A percentile compares a stretch with the other conserved stretches of the same genome.
Conservation (phyloP, 768 basidiomycete genomes). For the Mycena rosella region DNA sequence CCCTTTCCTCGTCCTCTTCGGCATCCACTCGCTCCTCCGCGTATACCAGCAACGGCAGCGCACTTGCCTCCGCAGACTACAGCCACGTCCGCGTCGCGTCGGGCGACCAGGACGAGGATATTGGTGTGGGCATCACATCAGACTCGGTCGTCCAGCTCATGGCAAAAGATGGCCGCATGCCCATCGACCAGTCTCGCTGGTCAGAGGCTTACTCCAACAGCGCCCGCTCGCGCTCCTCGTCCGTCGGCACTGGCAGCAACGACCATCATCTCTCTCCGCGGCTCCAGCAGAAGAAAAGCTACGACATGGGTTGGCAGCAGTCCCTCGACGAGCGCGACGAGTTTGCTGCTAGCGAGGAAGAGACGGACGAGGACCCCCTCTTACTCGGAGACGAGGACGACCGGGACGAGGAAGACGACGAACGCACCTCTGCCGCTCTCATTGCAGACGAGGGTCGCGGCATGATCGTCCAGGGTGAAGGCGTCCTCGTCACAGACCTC, state of each 20-base stretch:
- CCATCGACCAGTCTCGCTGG: constrained; percentile 77
- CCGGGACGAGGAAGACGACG: constrained; percentile 68
- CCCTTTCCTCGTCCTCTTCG: constrained; percentile 81
- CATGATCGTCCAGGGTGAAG: constrained; percentile 82
- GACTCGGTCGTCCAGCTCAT: constrained; percentile 76
- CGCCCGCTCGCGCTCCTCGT: constrained; percentile 78
- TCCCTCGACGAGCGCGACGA: constrained; percentile 80
- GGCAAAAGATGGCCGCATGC: constrained; percentile 46
- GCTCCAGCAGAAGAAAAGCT: constrained; percentile 76
- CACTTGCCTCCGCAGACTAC: constrained; percentile 70
- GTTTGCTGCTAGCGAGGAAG: constrained; percentile 68
- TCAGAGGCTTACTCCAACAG: constrained; percentile 79
- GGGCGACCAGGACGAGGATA: constrained; percentile 69
- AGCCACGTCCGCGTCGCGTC: constrained; percentile 76
- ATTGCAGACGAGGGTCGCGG: constrained; percentile 88
- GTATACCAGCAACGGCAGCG: constrained; percentile 80
- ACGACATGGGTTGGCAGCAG: constrained; percentile 79
- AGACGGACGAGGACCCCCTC: constrained; percentile 61
- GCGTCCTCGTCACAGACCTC: constrained; percentile 69
- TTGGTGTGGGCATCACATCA: constrained; percentile 67
- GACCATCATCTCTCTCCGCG: constrained; percentile 60
- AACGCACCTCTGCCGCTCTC: constrained; percentile 83
- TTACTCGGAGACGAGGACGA: constrained; percentile 63
- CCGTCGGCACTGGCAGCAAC: constrained; percentile 59
- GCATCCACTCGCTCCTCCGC: constrained; percentile 82